These are phyloP conservation scores for Fusarium sp. DNA, from an alignment of 2,329 filamentous ascomycete genomes.

Conservation along the genomic window DNA sequence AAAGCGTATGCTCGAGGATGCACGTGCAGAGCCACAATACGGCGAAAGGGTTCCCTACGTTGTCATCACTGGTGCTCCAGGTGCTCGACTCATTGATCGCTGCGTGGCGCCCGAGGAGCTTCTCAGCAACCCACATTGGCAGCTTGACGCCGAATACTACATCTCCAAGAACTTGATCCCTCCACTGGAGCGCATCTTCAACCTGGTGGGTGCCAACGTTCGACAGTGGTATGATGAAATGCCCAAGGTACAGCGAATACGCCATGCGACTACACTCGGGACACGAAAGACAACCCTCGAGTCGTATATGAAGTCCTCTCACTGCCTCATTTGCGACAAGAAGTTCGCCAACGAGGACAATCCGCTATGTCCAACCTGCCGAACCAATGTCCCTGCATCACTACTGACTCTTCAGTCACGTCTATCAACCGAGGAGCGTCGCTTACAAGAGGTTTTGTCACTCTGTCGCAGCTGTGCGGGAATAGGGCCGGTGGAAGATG, in stretches of 20 bases:
- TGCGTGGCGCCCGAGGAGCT: constrained; percentile 90
- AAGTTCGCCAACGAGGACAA: constrained; percentile 46
- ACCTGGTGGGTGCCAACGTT: constrained; percentile 92
- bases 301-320: constrained; percentile 86
- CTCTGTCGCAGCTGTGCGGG: constrained; percentile 87
- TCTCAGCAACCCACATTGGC: constrained; percentile 79
- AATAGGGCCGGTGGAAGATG: constrained; percentile 77
- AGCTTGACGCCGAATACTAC: constrained; percentile 95
- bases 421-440: constrained; percentile 72
- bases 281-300: constrained; percentile 81
- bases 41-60: constrained; percentile 96
- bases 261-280: constrained; percentile 46
- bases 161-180: constrained; percentile 96
- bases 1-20: constrained; percentile 86
- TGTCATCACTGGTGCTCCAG: constrained; percentile 88
- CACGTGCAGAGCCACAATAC: constrained; percentile 90
- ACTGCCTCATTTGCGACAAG: constrained; percentile 78
- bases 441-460: constrained; percentile 71
- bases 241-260: constrained; percentile 87
- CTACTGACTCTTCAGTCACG: constrained; percentile 73
- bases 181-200: constrained; percentile 95
- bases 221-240: constrained; percentile 95
- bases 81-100: constrained; percentile 86
- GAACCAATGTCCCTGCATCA: constrained; percentile 66
- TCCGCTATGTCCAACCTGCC: constrained; percentile 70